phyloP scores from a whole-genome alignment of 257 asterid genomes.

The Agastache rugosa region DNA sequence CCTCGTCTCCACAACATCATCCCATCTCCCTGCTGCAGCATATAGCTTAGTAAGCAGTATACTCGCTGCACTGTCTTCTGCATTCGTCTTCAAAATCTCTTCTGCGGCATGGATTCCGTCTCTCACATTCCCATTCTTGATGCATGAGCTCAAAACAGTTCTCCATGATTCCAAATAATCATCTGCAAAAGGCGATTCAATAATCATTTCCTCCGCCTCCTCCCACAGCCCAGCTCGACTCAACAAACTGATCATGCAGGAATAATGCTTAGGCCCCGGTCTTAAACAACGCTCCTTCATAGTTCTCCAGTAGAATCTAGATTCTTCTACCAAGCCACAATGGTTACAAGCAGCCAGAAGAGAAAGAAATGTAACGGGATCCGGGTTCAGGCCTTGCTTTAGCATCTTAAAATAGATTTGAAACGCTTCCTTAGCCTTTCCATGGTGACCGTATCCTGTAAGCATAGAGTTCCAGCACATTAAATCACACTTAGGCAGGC shows the following conservation, averaged over 20 bases:
- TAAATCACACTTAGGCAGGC: slow-evolving; percentile 46
- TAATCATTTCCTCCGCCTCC: slow-evolving; percentile 72
- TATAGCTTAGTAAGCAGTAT: slow-evolving; percentile 61
- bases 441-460: slow-evolving; percentile 76
- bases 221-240: slow-evolving; percentile 73
- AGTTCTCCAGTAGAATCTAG: slow-evolving; percentile 61
- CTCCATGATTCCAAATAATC: slow-evolving; percentile 68
- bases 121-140: slow-evolving; percentile 50
- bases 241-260: slow-evolving; percentile 71
- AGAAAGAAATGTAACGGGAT: slow-evolving; percentile 71
- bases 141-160: slow-evolving; percentile 63
- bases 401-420: slow-evolving; percentile 53
- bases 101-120: slow-evolving; percentile 66
- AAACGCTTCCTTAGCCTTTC: slow-evolving; percentile 67
- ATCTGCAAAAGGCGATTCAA: slow-evolving; percentile 58
- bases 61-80: slow-evolving; percentile 63
- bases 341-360: slow-evolving; percentile 81
- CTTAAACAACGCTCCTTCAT: slow-evolving; percentile 58
- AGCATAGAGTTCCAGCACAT: slow-evolving; percentile 90
- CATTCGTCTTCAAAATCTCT: slow-evolving; percentile 46
- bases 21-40: slow-evolving; percentile 75
- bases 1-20: slow-evolving; percentile 56
- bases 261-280: slow-evolving; percentile 82
- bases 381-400: slow-evolving; percentile 60
- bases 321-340: slow-evolving; percentile 64